These are phyloP conservation scores for Chlorella ohadii DNA, from an alignment of 139 green algal genomes.

Conservation along the genomic window DNA sequence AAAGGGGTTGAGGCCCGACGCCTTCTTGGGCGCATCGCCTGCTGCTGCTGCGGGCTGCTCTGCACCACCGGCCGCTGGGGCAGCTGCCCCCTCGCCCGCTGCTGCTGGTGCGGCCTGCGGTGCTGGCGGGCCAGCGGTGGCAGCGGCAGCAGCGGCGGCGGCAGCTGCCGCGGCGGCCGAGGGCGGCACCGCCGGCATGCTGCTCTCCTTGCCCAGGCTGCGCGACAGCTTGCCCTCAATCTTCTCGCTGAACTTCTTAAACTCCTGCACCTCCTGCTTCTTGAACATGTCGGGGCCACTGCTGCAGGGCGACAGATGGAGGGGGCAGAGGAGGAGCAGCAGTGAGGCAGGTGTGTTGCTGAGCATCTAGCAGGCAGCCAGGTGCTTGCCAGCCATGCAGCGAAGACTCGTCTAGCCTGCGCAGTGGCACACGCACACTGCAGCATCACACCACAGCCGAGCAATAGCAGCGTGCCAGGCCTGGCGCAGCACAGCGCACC, in stretches of 20 bases:
- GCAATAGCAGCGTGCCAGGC: too few relatives aligned
- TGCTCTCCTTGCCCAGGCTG: slow-evolving; percentile 12
- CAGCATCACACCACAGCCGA: too few relatives aligned
- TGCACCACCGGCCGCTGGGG: background rate
- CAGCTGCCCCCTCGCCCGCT: slow-evolving; percentile 10
- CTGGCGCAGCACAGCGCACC: background rate
- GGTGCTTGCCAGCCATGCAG: too few relatives aligned
- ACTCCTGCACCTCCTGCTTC: slow-evolving; percentile 32
- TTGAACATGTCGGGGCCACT: slow-evolving; percentile 6
- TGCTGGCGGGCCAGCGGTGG: background rate
- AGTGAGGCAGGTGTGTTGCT: background rate
- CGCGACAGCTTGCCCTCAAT: slow-evolving; percentile 42
- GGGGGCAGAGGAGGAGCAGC: background rate
- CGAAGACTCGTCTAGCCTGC: too few relatives aligned
- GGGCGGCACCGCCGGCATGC: slow-evolving; percentile 3
- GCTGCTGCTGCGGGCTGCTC: background rate
- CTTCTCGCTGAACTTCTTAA: slow-evolving; percentile 43
- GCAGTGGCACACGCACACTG: too few relatives aligned
- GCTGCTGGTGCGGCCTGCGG: slow-evolving; percentile 14
- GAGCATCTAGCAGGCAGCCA: too few relatives aligned
- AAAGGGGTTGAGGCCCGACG: slow-evolving; percentile 53
- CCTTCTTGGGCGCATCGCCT: background rate
- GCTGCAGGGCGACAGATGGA: background rate
- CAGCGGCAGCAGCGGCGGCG: background rate
- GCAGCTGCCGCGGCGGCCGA: background rate